These are phyloP conservation scores for Paramecium biaurelia DNA, from an alignment of 73 alveolate genomes.

Conservation along the genomic window DNA sequence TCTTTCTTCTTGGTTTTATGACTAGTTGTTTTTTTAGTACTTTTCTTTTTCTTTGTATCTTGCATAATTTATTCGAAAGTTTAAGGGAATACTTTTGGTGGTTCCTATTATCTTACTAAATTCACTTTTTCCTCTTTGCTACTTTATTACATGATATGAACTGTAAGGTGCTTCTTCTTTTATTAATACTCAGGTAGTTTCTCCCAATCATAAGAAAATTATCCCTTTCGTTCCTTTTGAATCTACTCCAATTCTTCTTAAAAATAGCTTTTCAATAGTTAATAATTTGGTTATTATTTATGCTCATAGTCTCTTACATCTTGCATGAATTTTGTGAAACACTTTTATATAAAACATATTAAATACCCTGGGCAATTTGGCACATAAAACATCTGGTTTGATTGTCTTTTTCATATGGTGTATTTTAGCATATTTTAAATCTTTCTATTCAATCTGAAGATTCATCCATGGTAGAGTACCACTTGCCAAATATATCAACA, in stretches of 20 bases:
- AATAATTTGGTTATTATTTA: slow-evolving; percentile 33
- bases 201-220: slow-evolving; percentile 38
- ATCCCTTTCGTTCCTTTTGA: background rate
- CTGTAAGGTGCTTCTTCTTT: slow-evolving; percentile 19
- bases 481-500: slow-evolving; percentile 70
- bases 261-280: slow-evolving; percentile 7
- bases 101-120: background rate
- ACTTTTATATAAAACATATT: background rate
- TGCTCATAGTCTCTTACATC: background rate
- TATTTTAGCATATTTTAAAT: slow-evolving; percentile 58
- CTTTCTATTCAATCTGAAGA: slow-evolving; percentile 59
- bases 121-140: background rate
- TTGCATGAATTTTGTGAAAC: background rate
- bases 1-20: background rate
- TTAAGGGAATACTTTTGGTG: background rate
- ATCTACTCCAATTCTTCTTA: background rate
- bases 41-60: background rate
- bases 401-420: background rate
- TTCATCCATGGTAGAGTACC: slow-evolving; percentile 79
- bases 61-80: slow-evolving; percentile 31
- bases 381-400: slow-evolving; percentile 31
- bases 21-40: background rate
- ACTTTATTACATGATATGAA: slow-evolving; percentile 15
- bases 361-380: background rate
- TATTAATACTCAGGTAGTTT: background rate